Base-by-base conservation (phyloP, 306 rosid genomes). In the Cucumis hystrix region DNA sequence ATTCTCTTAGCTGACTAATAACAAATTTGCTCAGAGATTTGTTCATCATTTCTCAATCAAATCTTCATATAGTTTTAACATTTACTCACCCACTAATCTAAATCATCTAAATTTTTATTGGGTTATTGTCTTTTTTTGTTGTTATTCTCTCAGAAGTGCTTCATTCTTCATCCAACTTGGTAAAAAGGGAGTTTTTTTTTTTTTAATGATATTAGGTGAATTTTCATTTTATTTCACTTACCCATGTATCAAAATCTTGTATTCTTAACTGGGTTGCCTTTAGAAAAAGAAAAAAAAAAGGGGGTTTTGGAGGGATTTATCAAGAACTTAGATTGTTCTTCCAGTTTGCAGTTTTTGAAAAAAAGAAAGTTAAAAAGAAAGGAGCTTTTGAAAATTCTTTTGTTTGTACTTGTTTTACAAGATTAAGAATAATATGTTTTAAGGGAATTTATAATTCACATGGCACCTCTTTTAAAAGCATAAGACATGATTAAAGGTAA, bases 401-500 rank as follows among this genome's bases (percentile, higher is more conserved):
- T 28, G 62, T 30, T 73, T 73, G 58, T 73, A 51, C 28, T 73
- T 73, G 8, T 25, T 16, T 73, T 30, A 52, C 43, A 73, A 73
- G 77, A 73, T 73, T 30, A 52, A 51, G 61, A 71, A 72, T 72
- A 51, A 30, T 73, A 16, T 35, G 41, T 18, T 63, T 49, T 41
- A 37, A 58, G 47, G 72, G 77, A 74, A 77, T 84, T 59, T 74
- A 72, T 51, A 72, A 74, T 67, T 78, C 77, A 74, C 71, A 78
- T 82, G 76, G 70, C 21, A 81, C 79, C 79, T 80, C 13, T 51
- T 65, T 83, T 85, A 30, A 74, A 37, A 43, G 83, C 89, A 75
- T 84, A 23, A 81, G 82, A 89, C 83, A 83, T 88, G 86, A 87
- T 86, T 83, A 82, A 25, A 37, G 51, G 51, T 55, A 57, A 75